phyloP scores from a whole-genome alignment of 2,329 filamentous ascomycete species.

The Daldinia sp. region DNA sequence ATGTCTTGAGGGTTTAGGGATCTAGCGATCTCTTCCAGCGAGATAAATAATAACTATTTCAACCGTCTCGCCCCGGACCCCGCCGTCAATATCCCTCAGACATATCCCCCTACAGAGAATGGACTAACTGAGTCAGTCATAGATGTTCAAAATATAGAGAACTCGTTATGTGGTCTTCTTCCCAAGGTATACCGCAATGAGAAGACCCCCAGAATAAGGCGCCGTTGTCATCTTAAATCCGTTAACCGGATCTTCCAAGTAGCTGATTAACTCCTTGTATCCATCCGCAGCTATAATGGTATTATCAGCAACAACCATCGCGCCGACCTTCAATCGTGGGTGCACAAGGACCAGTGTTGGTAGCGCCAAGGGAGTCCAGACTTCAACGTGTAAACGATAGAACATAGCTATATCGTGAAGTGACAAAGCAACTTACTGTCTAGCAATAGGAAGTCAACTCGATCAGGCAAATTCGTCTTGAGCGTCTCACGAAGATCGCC shows the following conservation, averaged over 20 bases:
- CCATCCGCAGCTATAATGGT: constrained; percentile 48
- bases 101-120: not conserved
- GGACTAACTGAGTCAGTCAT: not conserved
- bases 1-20: not conserved
- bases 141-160: not conserved
- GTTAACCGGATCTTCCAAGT: constrained; percentile 55
- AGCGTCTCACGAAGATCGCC: constrained; percentile 66
- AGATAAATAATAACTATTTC: not conserved
- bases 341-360: constrained; percentile 59
- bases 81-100: not conserved
- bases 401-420: not conserved
- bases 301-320: constrained; percentile 61
- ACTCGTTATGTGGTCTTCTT: not conserved
- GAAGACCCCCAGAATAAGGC: constrained; percentile 57
- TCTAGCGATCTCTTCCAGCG: not conserved
- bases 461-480: constrained; percentile 54
- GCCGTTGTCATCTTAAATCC: constrained; percentile 59
- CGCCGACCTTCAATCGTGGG: constrained; percentile 55
- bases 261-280: constrained; percentile 58
- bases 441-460: constrained; percentile 65
- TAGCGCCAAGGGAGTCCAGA: constrained; percentile 64
- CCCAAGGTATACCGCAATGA: constrained; percentile 34
- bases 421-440: constrained; percentile 61
- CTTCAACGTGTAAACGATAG: constrained; percentile 46
- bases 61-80: not conserved